A percentile compares a stretch with the other conserved stretches of the same genome.
phyloP scores from a whole-genome alignment of 2,329 filamentous ascomycete genomes.

The Calonectria leucothoes region DNA sequence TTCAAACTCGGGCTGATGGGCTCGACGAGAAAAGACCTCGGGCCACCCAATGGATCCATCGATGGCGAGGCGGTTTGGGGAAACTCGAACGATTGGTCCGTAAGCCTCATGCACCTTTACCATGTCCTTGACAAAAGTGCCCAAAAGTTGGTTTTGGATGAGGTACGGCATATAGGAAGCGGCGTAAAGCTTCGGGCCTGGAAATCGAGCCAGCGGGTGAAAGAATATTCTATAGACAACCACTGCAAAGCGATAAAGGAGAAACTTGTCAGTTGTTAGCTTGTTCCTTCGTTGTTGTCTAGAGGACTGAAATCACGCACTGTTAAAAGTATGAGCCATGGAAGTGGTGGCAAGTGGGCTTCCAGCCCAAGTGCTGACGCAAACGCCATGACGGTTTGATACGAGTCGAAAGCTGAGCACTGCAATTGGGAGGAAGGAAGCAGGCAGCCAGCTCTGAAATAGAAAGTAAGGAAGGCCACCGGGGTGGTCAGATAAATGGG shows the following conservation, averaged over 20 bases:
- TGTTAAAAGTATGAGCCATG: background rate
- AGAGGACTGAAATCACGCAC: background rate
- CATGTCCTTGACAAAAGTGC: background rate
- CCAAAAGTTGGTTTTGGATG: background rate
- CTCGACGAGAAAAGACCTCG: background rate
- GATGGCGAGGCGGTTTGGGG: background rate
- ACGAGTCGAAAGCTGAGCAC: background rate
- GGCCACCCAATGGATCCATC: background rate
- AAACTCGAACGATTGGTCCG: background rate
- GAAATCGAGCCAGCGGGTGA: background rate
- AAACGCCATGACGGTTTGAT: background rate
- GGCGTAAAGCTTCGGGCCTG: background rate
- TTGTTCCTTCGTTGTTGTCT: background rate
- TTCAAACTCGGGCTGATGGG: background rate
- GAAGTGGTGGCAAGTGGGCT: background rate
- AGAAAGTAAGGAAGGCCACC: background rate
- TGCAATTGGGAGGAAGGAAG: too few species aligned
- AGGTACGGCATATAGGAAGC: background rate
- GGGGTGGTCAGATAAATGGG: too few species aligned
- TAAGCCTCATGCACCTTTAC: background rate
- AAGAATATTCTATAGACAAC: background rate
- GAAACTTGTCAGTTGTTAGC: background rate
- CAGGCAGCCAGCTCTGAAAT: background rate
- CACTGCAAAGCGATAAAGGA: background rate
- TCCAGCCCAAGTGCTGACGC: background rate